Conservation (phyloP, 306 rosid species). For the Dicorynia guianensis region DNA sequence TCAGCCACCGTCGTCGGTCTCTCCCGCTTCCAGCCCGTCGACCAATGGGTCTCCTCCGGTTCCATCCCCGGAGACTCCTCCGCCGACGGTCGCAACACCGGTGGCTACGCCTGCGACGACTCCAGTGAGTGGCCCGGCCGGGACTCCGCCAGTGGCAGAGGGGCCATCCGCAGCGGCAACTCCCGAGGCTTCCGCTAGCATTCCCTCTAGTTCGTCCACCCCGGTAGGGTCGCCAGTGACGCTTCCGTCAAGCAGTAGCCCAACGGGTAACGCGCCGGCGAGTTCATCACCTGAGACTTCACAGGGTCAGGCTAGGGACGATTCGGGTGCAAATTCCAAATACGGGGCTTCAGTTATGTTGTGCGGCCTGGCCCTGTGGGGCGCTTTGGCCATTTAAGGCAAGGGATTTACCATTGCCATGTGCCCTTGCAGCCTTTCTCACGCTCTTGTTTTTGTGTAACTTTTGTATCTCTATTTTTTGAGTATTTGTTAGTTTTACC, state of each 20-base stretch:
- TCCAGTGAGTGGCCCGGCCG: slow-evolving; percentile 55
- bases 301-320: slow-evolving; percentile 55
- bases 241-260: slow-evolving; percentile 57
- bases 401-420: not conserved
- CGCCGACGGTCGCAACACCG: slow-evolving; percentile 46
- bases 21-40: slow-evolving; percentile 62
- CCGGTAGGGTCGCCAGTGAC: slow-evolving; percentile 59
- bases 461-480: slow-evolving; percentile 3
- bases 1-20: slow-evolving; percentile 43
- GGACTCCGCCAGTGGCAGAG: slow-evolving; percentile 56
- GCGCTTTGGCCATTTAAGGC: slow-evolving; percentile 54
- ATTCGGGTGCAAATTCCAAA: slow-evolving; percentile 55
- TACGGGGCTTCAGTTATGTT: slow-evolving; percentile 45
- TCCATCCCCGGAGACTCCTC: slow-evolving; percentile 50
- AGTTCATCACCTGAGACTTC: slow-evolving; percentile 66
- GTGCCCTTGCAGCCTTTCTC: not conserved
- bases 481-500: not conserved
- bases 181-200: slow-evolving; percentile 46
- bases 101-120: slow-evolving; percentile 39
- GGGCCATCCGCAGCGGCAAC: slow-evolving; percentile 56
- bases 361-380: slow-evolving; percentile 52
- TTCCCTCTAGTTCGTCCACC: slow-evolving; percentile 66
- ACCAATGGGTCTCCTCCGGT: slow-evolving; percentile 50
- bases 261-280: slow-evolving; percentile 60
- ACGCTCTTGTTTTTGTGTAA: not conserved